Conservation (phyloP, 2,329 filamentous ascomycete species). For the Stemphylium lycopersici region DNA sequence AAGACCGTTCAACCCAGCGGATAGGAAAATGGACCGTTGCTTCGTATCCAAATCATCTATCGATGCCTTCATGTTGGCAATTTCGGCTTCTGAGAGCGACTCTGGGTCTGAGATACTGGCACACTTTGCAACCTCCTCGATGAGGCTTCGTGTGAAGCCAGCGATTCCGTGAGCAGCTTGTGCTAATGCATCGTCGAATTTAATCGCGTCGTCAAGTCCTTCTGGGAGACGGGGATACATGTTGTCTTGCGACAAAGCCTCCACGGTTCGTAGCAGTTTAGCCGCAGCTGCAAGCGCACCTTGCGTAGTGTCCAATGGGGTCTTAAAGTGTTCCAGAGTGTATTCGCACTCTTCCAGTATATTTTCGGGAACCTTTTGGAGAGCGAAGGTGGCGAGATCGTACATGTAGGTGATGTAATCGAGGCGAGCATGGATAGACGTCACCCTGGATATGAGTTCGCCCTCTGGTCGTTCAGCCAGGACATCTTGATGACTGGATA, state of each 20-base stretch:
- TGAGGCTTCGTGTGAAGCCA: conserved; percentile 21
- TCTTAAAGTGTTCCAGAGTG: conserved; percentile 48
- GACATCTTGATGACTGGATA: conserved; percentile 19
- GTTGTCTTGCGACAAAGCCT: conserved; percentile 28
- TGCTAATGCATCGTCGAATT: conserved; percentile 26
- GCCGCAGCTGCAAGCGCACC: conserved; percentile 23
- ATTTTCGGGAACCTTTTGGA: conserved; percentile 12
- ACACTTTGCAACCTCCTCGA: conserved; percentile 15
- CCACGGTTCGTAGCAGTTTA: conserved; percentile 31
- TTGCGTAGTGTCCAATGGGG: conserved; percentile 21
- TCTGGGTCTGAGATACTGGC: conserved; percentile 11
- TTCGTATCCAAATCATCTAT: conserved; percentile 15
- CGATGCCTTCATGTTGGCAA: conserved; percentile 2
- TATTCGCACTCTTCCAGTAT: conserved; percentile 30
- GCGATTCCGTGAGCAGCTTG: conserved; percentile 21
- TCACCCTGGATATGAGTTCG: conserved; percentile 29
- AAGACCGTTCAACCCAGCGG: conserved; percentile 7
- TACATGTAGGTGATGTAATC: conserved; percentile 29
- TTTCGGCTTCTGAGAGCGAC: conserved; percentile 2
- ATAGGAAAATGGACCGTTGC: conserved; percentile 4
- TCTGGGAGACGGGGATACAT: conserved; percentile 37
- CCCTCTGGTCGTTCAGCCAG: conserved; percentile 32
- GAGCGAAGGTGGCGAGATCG: conserved; percentile 18
- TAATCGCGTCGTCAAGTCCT: conserved; percentile 27
- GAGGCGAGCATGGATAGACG: conserved; percentile 30